Evolutionary conservation across 176 grass and related monocot genomes (phyloP).

Genomic region (Carex cristatella): DNA sequence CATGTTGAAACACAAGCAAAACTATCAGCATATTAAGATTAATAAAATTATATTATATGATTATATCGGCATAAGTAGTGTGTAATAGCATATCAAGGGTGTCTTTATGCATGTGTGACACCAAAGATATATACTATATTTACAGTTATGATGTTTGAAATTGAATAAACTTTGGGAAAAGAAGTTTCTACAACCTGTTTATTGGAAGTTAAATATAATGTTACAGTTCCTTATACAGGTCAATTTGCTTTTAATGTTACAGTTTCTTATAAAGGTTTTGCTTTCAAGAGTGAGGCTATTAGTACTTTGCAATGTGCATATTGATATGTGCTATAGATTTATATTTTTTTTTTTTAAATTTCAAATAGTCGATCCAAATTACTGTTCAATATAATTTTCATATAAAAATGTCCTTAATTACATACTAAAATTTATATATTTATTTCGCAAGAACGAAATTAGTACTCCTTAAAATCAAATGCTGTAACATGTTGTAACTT

Average conservation of each 20-base stretch:
- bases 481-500: too few species aligned
- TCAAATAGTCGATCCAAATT: too few species aligned
- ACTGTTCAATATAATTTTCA: too few species aligned
- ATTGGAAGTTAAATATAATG: background rate
- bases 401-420: too few species aligned
- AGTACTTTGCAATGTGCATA: too few species aligned
- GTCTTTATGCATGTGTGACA: background rate
- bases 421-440: too few species aligned
- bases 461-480: too few species aligned
- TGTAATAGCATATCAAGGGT: background rate
- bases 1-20: constrained; percentile 14
- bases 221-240: background rate
- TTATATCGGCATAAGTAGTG: background rate
- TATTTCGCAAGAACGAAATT: too few species aligned
- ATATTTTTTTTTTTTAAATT: too few species aligned
- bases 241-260: too few species aligned
- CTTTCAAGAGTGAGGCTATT: background rate
- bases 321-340: too few species aligned
- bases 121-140: background rate
- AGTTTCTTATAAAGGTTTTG: background rate
- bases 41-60: background rate
- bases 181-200: background rate
- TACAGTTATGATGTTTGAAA: background rate
- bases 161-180: background rate
- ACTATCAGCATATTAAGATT: background rate